These are phyloP conservation scores for Pterocarpus macrocarpus DNA, from an alignment of 306 rosid species.

Conservation along the genomic window DNA sequence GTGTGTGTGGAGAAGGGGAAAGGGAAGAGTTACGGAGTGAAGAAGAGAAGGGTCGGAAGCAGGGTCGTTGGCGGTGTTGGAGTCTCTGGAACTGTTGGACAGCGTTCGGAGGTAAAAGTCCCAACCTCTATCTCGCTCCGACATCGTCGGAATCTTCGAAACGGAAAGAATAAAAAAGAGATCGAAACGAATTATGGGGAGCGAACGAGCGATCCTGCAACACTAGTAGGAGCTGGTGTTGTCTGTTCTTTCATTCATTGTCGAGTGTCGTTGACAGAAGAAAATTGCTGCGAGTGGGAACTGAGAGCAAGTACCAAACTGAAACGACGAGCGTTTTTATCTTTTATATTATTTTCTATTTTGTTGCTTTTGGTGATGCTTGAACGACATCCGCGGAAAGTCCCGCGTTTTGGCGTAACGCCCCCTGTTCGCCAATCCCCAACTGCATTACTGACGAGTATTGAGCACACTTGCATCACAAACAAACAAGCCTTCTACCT, in stretches of 20 bases:
- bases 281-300: not conserved
- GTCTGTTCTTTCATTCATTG: not conserved
- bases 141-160: conserved; percentile 48
- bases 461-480: conserved; percentile 76
- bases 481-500: conserved; percentile 74
- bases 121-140: conserved; percentile 66
- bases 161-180: not conserved
- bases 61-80: conserved; percentile 79
- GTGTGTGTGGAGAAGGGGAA: not conserved
- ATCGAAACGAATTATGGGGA: not conserved
- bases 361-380: too few relatives aligned
- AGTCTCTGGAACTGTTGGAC: conserved; percentile 77
- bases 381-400: not conserved
- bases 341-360: too few relatives aligned
- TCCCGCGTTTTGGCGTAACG: not conserved
- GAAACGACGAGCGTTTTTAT: not conserved
- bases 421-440: too few relatives aligned
- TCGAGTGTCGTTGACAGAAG: not conserved
- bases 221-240: not conserved
- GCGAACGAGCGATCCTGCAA: not conserved
- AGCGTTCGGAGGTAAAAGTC: conserved; percentile 82
- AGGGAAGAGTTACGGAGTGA: conserved; percentile 64
- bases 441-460: too few relatives aligned
- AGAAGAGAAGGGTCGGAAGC: conserved; percentile 87
- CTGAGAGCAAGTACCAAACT: not conserved